Evolutionary conservation across 352 stramenopile genomes (phyloP), one percentile per base, ranked within the genome.

Genomic region (Globisporangium megalacanthum): DNA sequence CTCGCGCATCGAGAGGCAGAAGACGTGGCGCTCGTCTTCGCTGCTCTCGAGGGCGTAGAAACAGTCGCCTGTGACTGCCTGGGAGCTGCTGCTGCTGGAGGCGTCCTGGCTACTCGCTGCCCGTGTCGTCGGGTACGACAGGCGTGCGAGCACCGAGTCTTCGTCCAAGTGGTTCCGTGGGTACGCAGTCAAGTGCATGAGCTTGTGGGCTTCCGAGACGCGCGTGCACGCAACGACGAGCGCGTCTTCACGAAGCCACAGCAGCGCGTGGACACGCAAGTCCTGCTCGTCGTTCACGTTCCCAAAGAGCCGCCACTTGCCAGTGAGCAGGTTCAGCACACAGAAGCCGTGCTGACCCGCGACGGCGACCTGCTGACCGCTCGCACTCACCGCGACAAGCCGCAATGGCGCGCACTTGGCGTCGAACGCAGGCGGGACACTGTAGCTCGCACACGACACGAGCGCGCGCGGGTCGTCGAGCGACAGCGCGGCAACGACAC

Each of bases 211-310:
- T 42, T 94, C 80, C 33, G 68, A 77, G 31, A 75, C 69, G 15
- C 76, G 67, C 31, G 83, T 83, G 53, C 85, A 88, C 42, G 73
- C 73, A 6, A 77, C 80, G 2, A 89, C 60, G n/a, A 94, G 45
- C 6, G 68, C 70, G 56, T 94, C 82, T 29, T 92, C 77, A 1
- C 53, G 53, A 47, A 88, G 49, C 85, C 85, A 94, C 3, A 80
- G 37, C 19, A 94, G 61, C 20, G 82, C 70, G 37, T 81, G 75
- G 1, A 92, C 79, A 3, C 67, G 62, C 57, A 92, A 71, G 44
- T 92, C 83, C 45, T 89, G 82, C 58, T 94, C 85, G 31, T 92
- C 79, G 48, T 90, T 84, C 37, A 92, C 79, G 41, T 92, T 94
- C 37, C 85, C 85, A 68, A 94, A 94, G 57, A 89, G 66, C 4